These are phyloP conservation scores for Cucurbita argyrosperma DNA, from an alignment of 306 rosid species.

Conservation along the genomic window DNA sequence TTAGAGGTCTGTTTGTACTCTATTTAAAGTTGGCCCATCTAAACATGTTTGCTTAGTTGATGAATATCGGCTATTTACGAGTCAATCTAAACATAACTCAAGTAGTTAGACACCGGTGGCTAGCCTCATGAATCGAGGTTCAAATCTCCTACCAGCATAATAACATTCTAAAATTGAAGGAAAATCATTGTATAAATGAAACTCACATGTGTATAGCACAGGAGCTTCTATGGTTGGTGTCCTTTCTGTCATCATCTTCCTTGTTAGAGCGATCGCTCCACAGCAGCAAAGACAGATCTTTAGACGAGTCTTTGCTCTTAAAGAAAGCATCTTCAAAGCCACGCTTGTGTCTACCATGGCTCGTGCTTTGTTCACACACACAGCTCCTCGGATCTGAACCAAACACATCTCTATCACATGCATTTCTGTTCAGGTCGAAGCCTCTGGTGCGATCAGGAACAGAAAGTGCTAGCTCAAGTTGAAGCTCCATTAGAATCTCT, in stretches of 20 bases:
- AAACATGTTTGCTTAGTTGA: not conserved
- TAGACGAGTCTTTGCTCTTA: conserved; percentile 1
- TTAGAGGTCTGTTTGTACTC: not conserved
- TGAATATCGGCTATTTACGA: not conserved
- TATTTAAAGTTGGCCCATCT: not conserved
- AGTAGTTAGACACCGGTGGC: not conserved
- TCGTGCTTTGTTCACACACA: conserved; percentile 12
- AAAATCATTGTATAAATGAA: not conserved
- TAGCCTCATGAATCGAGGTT: not conserved
- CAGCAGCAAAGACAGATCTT: conserved; percentile 27
- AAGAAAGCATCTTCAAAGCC: conserved; percentile 42
- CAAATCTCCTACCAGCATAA: not conserved
- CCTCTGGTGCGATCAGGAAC: conserved; percentile 16
- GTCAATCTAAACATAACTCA: not conserved
- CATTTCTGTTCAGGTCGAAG: conserved; percentile 16
- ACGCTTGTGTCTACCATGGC: conserved; percentile 34
- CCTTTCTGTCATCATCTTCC: conserved; percentile 38
- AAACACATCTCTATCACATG: not conserved
- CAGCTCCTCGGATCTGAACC: conserved; percentile 10
- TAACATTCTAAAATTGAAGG: not conserved
- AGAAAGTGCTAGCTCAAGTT: conserved; percentile 38
- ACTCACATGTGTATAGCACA: conserved; percentile 34
- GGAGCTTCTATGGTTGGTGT: conserved; percentile 19
- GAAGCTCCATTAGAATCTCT: conserved; percentile 44
- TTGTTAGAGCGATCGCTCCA: conserved; percentile 64